phyloP scores from a whole-genome alignment of 345 rosid species.

The Gossypioides kirkii region DNA sequence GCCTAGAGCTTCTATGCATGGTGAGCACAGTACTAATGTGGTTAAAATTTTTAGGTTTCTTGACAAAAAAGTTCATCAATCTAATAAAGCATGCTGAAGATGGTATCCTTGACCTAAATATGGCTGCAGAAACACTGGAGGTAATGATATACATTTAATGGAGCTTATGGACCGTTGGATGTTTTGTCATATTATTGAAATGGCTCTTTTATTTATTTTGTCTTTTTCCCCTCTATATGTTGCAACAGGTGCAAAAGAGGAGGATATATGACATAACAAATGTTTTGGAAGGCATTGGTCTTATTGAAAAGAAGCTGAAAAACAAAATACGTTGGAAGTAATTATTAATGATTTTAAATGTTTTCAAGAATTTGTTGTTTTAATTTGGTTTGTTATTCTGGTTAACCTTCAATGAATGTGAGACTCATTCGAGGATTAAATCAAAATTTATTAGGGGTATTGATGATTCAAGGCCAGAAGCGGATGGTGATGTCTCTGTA shows the following conservation, averaged over 20 bases:
- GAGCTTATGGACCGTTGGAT: neutral
- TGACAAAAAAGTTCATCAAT: conserved; percentile 84
- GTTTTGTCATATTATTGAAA: conserved; percentile 3
- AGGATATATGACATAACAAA: conserved; percentile 98
- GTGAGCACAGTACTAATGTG: conserved; percentile 16
- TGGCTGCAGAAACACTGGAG: conserved; percentile 88
- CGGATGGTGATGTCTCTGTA: conserved; percentile 42
- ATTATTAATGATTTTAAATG: conserved; percentile 17
- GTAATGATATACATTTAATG: conserved; percentile 29
- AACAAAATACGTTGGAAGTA: conserved; percentile 97
- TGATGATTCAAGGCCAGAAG: conserved; percentile 56
- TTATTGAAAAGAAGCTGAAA: conserved; percentile 91
- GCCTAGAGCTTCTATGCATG: conserved; percentile 9
- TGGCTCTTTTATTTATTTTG: conserved; percentile 2
- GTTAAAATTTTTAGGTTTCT: conserved; percentile 52
- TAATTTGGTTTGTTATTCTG: conserved; percentile 18
- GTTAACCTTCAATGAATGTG: conserved; percentile 5
- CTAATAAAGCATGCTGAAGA: conserved; percentile 77
- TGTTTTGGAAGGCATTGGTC: conserved; percentile 98
- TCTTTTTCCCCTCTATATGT: neutral
- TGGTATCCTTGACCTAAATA: conserved; percentile 84
- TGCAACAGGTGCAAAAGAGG: conserved; percentile 75
- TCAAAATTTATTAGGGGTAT: conserved; percentile 59
- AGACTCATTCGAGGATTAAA: conserved; percentile 27
- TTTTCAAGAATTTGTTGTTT: conserved; percentile 17